Percentiles rank a stretch among this genome's conserved stretches.
phyloP scores from a whole-genome alignment of 2,329 filamentous ascomycete species.

The Diaporthe vexans region DNA sequence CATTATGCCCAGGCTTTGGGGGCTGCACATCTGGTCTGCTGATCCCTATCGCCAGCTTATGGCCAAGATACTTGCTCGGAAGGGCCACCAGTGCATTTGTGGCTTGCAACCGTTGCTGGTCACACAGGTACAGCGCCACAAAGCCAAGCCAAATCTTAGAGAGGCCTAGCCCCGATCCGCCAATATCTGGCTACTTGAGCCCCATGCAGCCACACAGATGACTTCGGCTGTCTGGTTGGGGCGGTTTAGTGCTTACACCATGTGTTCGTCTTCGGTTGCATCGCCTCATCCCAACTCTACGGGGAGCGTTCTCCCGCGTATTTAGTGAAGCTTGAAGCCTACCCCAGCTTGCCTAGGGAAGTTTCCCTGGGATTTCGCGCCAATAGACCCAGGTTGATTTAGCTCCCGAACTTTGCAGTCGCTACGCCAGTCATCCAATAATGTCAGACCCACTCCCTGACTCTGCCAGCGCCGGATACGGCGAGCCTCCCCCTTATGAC shows the following conservation, averaged over 20 bases:
- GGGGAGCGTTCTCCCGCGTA: neutral
- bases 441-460: slow-evolving; percentile 12
- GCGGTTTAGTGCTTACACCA: neutral
- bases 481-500: slow-evolving; percentile 9
- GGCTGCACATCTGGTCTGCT: neutral
- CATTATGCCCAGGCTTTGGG: neutral
- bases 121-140: slow-evolving; percentile 1
- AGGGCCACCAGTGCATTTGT: too few relatives aligned
- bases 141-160: slow-evolving; percentile 1
- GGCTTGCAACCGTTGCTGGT: neutral
- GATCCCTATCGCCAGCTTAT: neutral
- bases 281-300: neutral
- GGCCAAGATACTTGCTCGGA: neutral
- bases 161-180: neutral
- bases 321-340: neutral
- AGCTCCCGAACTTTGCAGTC: neutral
- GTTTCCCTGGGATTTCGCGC: neutral
- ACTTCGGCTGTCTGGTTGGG: neutral
- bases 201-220: neutral
- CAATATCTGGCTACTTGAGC: neutral
- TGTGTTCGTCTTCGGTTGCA: neutral
- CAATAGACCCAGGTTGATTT: neutral
- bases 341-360: too few relatives aligned
- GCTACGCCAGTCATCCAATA: neutral
- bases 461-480: neutral